Evolutionary conservation across 805 yeast genomes (phyloP).

Genomic region (Starmerella etchellsii): DNA sequence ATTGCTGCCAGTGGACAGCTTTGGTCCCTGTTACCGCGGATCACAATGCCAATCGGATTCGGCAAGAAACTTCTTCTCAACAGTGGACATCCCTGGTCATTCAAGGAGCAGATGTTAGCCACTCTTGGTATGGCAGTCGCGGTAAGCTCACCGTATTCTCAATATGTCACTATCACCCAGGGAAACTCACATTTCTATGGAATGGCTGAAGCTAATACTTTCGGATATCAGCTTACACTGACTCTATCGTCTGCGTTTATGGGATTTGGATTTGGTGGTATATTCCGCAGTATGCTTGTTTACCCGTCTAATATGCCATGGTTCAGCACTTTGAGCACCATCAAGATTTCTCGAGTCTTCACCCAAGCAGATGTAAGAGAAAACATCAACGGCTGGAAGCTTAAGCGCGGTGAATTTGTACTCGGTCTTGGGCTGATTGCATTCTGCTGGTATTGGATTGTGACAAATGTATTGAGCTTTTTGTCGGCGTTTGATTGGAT

Average conservation of each 20-base stretch:
- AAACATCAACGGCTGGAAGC: slow-evolving; percentile 45
- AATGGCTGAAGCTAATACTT: slow-evolving; percentile 21
- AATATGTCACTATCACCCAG: slow-evolving; percentile 25
- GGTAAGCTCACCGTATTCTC: slow-evolving; percentile 18
- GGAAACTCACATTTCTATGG: slow-evolving; percentile 26
- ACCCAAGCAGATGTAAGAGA: slow-evolving; percentile 30
- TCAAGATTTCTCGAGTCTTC: slow-evolving; percentile 35
- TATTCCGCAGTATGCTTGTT: slow-evolving; percentile 44
- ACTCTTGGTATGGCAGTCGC: slow-evolving; percentile 28
- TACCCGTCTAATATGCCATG: slow-evolving; percentile 42
- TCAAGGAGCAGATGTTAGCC: slow-evolving; percentile 54
- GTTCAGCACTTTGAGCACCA: slow-evolving; percentile 43
- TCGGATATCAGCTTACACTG: slow-evolving; percentile 43
- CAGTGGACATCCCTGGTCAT: slow-evolving; percentile 47
- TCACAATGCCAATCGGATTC: slow-evolving; percentile 4
- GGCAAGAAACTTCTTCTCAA: slow-evolving; percentile 28
- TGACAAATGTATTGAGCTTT: slow-evolving; percentile 49
- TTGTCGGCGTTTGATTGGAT: slow-evolving; percentile 52
- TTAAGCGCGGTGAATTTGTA: slow-evolving; percentile 41
- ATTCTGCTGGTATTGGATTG: slow-evolving; percentile 53
- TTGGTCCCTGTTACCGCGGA: slow-evolving; percentile 23
- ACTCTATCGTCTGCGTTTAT: slow-evolving; percentile 44
- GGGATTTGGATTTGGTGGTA: slow-evolving; percentile 56
- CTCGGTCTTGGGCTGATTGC: slow-evolving; percentile 30
- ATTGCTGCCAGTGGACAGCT: slow-evolving; percentile 46